These are phyloP conservation scores for Cercospora canescens DNA, from an alignment of 2,329 filamentous ascomycete species.

Conservation along the genomic window DNA sequence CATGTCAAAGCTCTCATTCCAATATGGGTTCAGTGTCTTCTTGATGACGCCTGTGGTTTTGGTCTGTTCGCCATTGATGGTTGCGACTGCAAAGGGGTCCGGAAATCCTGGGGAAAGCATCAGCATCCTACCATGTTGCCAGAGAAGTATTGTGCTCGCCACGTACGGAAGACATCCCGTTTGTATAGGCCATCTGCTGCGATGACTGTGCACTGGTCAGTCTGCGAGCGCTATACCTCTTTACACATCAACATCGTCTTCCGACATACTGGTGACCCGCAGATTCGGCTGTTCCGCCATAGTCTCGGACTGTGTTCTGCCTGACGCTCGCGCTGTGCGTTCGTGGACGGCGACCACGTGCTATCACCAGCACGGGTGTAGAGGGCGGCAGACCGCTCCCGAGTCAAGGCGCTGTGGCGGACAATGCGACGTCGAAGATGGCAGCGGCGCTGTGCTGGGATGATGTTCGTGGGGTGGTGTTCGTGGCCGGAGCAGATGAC, in stretches of 20 bases:
- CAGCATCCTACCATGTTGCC: constrained; percentile 16
- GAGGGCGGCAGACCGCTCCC: neutral
- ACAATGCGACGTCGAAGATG: neutral
- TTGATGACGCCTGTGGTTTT: constrained; percentile 98
- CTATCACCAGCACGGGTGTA: neutral
- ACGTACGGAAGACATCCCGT: constrained; percentile 97
- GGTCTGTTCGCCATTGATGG: constrained; percentile 95
- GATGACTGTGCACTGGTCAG: constrained; percentile 68
- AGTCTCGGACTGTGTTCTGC: constrained; percentile 1
- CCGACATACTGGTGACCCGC: constrained; percentile 79
- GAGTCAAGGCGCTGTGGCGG: neutral
- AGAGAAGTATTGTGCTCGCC: constrained; percentile 12
- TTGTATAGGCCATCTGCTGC: constrained; percentile 98
- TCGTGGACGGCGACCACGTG: neutral
- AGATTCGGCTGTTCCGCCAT: constrained; percentile 66
- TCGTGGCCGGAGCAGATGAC: neutral
- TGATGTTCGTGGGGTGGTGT: neutral
- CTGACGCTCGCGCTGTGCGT: neutral
- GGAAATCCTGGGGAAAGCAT: constrained; percentile 70
- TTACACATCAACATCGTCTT: constrained; percentile 11
- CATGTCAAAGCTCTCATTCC: constrained; percentile 99
- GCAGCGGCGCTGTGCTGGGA: neutral
- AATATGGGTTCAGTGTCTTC: constrained; percentile 98
- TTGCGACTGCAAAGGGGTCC: constrained; percentile 96
- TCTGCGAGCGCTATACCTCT: neutral